Evolutionary conservation across 768 basidiomycete species (phyloP), one percentile per base, ranked within the genome.

Genomic region (Astraeus odoratus): DNA sequence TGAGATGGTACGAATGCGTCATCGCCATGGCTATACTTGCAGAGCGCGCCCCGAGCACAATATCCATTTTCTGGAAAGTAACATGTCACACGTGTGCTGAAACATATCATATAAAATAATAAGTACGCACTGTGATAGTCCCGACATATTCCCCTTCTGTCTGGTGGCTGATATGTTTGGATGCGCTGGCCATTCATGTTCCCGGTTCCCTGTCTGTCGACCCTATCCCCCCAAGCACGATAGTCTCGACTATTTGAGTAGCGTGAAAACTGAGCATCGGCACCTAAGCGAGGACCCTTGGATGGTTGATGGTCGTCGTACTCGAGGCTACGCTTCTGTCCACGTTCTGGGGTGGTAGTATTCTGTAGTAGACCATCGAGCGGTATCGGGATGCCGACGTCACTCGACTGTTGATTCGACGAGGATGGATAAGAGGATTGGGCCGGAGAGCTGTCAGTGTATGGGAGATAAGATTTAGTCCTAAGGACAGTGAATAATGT

Each of bases 1-100:
- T 80, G 81, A 0, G 75, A 77, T 0, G 86, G 88, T 8, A 87
- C 70, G 40, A 88, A 80, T 24, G 89, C 86, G 58, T 94, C 89
- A 1, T 90, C 88, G 29, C 88, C 91, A 55, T 98, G 94, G 49
- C 87, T 91, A 65, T 80, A 97, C 59, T 90, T 92, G 74, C 94
- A 98, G 49, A 76, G 75, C 16, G 77, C 82, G 38, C 94, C 94
- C 25, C 92, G 80, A 31, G 87, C 78, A 55, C 94, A 98, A 66
- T 83, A 96, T 1, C 94, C 94, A 47, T 82, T 82, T 59, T 94
- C 94, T 97, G 53, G 7, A 40, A 8, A 49, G 36, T 45, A 16
- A 45, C 43, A 42, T 50, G 27, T 12, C n/a, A n/a, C n/a, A 47
- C 44, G 47, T 44, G 35, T 42, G 33, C 43, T 23, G 36, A 34